Base-by-base conservation (phyloP, 2,329 filamentous ascomycete species). In the Alternaria arborescens region DNA sequence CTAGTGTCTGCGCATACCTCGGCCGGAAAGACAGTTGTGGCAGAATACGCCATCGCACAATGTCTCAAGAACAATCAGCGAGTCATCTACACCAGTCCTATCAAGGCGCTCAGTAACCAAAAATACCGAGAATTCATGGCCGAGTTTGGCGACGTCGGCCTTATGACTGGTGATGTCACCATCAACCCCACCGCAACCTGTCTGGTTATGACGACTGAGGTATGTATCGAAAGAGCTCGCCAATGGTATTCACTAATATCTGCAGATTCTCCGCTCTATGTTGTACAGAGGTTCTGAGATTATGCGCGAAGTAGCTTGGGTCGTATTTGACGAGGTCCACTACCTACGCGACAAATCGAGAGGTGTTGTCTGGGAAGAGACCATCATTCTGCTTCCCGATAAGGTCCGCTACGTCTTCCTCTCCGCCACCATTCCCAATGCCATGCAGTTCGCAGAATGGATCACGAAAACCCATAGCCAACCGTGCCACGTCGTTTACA, bases 401-500 rank as follows among this genome's bases (percentile, higher is more conserved):
- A 98, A 99, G 85, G 96, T 99, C 69, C 91, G 93, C 82, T 99
- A 98, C 75, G 96, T 99, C 57, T 99, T 99, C 80, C 83, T 99
- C 62, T 99, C 96, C 32, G 95, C 95, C 65, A 99, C 96, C 2
- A 99, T 99, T 65, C 95, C 95, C 55, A 99, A 99, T 76, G 94
- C 95, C 53, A 97, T 98, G 87, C 95, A 99, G 79, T 99, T 99
- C 73, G 95, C 95, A 70, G 94, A 99, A 79, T 99, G 95, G 95
- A 97, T 99, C 72, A 93, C 92, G 71, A 98, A 98, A 82, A 98
- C 94, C 59, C 96, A 99, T 78, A 91, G 92, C 67, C 96, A 99
- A 76, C 94, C 95, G 7, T 99, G 95, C 70, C 96, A 99, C 84
- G 96, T 99, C 65, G 95, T 99, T 3, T 99, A 99, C 80, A 99